Evolutionary conservation across 2,329 filamentous ascomycete genomes (phyloP).

Genomic region (Alternaria triticina): DNA sequence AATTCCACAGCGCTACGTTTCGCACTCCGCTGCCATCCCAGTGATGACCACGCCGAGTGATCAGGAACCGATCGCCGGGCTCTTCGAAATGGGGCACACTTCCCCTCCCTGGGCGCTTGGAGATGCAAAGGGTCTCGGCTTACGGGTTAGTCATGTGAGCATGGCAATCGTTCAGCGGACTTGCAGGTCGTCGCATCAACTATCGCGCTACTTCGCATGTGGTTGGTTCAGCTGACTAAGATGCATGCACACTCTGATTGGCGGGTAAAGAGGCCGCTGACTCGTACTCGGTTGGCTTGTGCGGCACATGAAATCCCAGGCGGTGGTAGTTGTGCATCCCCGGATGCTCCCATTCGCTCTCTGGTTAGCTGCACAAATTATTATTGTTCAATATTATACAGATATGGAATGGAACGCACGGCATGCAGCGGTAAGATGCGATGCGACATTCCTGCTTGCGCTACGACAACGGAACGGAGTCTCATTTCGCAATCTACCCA

Average conservation of each 20-base stretch:
- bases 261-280: background rate
- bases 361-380: background rate
- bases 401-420: background rate
- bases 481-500: background rate
- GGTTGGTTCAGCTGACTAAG: background rate
- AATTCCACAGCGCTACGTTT: conserved; percentile 14
- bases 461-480: background rate
- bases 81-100: conserved; percentile 1
- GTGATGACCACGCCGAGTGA: background rate
- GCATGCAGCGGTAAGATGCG: background rate
- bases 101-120: background rate
- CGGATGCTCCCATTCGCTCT: conserved; percentile 1
- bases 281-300: conserved; percentile 1
- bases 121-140: background rate
- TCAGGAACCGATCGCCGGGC: conserved; percentile 10
- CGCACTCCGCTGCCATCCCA: conserved; percentile 8
- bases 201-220: background rate
- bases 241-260: background rate
- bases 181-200: background rate
- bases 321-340: background rate
- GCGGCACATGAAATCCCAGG: background rate
- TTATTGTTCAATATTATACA: background rate
- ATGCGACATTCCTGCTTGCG: background rate
- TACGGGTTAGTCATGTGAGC: background rate
- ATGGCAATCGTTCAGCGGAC: background rate